Evolutionary conservation across 805 yeast species (phyloP).

Genomic region (Ogataea dorogensis): DNA sequence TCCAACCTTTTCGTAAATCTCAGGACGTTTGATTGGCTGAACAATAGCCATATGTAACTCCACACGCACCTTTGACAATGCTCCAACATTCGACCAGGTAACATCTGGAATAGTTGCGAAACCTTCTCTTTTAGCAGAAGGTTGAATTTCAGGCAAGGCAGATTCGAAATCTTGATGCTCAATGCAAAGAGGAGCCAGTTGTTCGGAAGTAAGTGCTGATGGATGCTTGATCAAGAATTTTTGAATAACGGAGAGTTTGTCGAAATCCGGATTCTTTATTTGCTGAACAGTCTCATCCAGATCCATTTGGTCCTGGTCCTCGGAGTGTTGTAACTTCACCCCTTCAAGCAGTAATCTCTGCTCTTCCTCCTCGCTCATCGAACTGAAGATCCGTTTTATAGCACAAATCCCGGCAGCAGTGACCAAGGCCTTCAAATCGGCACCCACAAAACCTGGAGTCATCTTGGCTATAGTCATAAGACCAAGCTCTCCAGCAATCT

Average conservation of each 20-base stretch:
- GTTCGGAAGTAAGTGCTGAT: constrained; percentile 70
- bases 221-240: constrained; percentile 74
- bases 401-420: constrained; percentile 96
- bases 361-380: constrained; percentile 45
- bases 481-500: constrained; percentile 69
- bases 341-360: constrained; percentile 21
- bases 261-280: constrained; percentile 7
- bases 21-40: constrained; percentile 93
- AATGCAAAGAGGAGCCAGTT: constrained; percentile 73
- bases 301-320: constrained; percentile 26
- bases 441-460: constrained; percentile 98
- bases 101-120: constrained; percentile 98
- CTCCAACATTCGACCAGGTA: constrained; percentile 94
- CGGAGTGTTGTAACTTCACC: constrained; percentile 12
- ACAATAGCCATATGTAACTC: constrained; percentile 97
- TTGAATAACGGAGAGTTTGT: constrained; percentile 58
- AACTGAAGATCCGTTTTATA: constrained; percentile 82
- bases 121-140: constrained; percentile 97
- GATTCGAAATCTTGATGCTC: constrained; percentile 74
- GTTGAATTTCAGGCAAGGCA: constrained; percentile 92
- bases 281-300: constrained; percentile 16
- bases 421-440: constrained; percentile 89
- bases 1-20: constrained; percentile 84
- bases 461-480: constrained; percentile 74
- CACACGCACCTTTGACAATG: constrained; percentile 72